Percentiles rank a stretch among this genome's conserved stretches.
Conservation (phyloP, 2,329 filamentous ascomycete species). For the Calonectria crousiana region DNA sequence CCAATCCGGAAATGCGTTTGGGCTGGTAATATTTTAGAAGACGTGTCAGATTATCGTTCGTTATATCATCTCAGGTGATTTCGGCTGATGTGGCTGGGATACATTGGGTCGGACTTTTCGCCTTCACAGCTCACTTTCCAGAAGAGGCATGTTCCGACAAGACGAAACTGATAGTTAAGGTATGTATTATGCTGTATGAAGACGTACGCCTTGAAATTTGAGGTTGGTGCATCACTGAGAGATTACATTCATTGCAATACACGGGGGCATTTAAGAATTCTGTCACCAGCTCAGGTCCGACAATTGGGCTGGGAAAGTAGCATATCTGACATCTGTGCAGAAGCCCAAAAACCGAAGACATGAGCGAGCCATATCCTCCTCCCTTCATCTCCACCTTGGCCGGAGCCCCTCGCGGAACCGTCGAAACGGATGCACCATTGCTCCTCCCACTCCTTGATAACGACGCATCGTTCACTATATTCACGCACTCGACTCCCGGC, state of each 20-base stretch:
- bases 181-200: background rate
- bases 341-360: background rate
- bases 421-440: conserved; percentile 2
- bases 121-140: too few relatives aligned
- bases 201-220: too few relatives aligned
- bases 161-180: background rate
- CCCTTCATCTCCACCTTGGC: background rate
- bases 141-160: background rate
- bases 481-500: conserved; percentile 4
- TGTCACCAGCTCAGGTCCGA: too few relatives aligned
- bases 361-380: conserved; percentile 7
- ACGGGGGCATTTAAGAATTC: background rate
- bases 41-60: background rate
- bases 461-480: background rate
- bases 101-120: background rate
- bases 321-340: too few relatives aligned
- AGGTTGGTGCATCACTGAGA: too few relatives aligned
- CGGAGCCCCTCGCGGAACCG: background rate
- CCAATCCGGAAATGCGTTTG: background rate
- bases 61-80: too few relatives aligned
- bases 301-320: background rate
- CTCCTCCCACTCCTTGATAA: background rate
- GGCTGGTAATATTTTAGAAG: background rate
- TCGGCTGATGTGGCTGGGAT: background rate
- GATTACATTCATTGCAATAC: background rate